Evolutionary conservation across 495 filamentous ascomycete genomes (phyloP).

Genomic region (Cetradonia linearis): DNA sequence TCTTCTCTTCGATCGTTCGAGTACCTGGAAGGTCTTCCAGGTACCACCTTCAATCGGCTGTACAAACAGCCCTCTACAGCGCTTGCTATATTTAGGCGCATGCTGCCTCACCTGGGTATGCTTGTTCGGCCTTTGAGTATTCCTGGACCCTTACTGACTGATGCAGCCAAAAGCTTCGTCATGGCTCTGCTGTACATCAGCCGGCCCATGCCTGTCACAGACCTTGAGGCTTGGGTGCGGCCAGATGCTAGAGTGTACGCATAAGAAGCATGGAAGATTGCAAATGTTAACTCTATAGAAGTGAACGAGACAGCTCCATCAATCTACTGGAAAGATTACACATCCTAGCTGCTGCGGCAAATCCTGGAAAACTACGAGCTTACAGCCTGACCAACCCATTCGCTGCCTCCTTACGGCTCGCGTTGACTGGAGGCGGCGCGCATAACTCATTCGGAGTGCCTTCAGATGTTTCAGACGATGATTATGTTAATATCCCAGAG

Average conservation of each 20-base stretch:
- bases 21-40: constrained; percentile 82
- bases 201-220: constrained; percentile 56
- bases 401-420: constrained; percentile 63
- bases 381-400: constrained; percentile 69
- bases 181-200: constrained; percentile 88
- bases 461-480: constrained; percentile 47
- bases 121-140: constrained; percentile 16
- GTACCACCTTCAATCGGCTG: constrained; percentile 74
- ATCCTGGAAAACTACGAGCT: constrained; percentile 48
- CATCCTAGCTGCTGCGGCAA: constrained; percentile 54
- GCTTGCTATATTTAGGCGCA: constrained; percentile 91
- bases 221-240: constrained; percentile 77
- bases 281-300: constrained; percentile 25
- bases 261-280: neutral
- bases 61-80: constrained; percentile 95
- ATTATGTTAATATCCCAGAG: constrained; percentile 50
- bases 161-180: constrained; percentile 81
- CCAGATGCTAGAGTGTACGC: constrained; percentile 56
- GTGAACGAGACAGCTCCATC: constrained; percentile 73
- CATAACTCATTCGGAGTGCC: constrained; percentile 86
- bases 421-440: constrained; percentile 74
- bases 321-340: constrained; percentile 71
- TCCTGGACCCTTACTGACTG: constrained; percentile 21
- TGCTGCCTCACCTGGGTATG: constrained; percentile 84
- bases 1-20: constrained; percentile 60